Base-by-base conservation (phyloP, 306 rosid genomes). In the Calophaca sinica region DNA sequence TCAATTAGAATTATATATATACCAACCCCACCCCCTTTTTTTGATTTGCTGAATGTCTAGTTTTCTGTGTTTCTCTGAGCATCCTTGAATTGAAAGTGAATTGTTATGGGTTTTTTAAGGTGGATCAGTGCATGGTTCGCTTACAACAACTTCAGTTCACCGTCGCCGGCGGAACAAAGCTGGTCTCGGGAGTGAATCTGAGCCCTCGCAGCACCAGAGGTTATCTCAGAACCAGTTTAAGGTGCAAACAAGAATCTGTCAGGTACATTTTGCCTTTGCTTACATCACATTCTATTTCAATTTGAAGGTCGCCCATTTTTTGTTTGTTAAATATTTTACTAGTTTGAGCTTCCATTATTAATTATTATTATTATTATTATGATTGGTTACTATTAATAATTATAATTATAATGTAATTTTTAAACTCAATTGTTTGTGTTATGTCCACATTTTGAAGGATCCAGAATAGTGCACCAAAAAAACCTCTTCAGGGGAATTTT, bases 141-240 rank as follows among this genome's bases (percentile, higher is more conserved):
- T 78, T 96, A 14, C 99, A 96, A 83, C 98, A 96, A 79, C 92
- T 96, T 28, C 98, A 96, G 71, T 92, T 84, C 67, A 92, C 94
- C 0, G 98, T 85, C 45, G 14, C 86, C 3, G 98, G 96, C 6
- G 96, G 98, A 59, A 85, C 81, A 31, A 94, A 94, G 76, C 88
- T 88, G 57, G 84, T 92, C 2, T 89, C 99, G 0, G 97, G 96
- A 3, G 89, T 89, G n/a, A 90, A 68, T 77, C 96, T 94, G 9
- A 92, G 99, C 82, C 99, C 99, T 80, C 88, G 96, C 44, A 94
- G 98, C 42, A 90, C 99, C 60, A 85, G 96, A 83, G 80, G 73
- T 58, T 96, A 96, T 78, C 86, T 96, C 26, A 86, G 86, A 77
- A 89, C 99, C 11, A 92, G 98, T 74, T 91, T 96, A 59, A 84